These are phyloP conservation scores for Catharanthus roseus DNA, from an alignment of 257 asterid species.

Conservation along the genomic window DNA sequence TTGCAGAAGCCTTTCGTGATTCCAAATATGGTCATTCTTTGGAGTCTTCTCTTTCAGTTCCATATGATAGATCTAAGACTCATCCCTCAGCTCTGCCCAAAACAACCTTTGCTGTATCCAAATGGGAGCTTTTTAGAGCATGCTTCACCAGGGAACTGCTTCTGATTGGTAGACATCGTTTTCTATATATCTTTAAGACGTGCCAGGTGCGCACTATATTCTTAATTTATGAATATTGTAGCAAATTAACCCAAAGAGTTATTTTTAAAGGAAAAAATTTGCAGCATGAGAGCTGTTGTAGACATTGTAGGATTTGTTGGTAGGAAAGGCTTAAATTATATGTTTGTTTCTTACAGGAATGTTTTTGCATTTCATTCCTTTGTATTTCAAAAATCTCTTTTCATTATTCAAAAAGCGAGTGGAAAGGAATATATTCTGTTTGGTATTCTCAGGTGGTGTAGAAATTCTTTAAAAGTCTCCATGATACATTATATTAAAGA, in stretches of 20 bases:
- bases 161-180: conserved; percentile 64
- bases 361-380: neutral
- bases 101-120: conserved; percentile 56
- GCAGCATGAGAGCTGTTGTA: neutral
- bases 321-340: neutral
- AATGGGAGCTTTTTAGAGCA: conserved; percentile 67
- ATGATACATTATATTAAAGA: too few relatives aligned
- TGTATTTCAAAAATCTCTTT: too few relatives aligned
- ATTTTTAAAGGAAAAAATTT: neutral
- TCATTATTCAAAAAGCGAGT: too few relatives aligned
- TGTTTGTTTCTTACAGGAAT: neutral
- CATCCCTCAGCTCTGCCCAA: conserved; percentile 63
- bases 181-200: conserved; percentile 69
- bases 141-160: conserved; percentile 74
- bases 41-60: conserved; percentile 38
- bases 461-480: too few relatives aligned
- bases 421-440: too few relatives aligned
- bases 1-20: conserved; percentile 62
- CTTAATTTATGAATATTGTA: neutral
- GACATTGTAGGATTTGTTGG: neutral
- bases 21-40: conserved; percentile 55
- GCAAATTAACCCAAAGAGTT: neutral
- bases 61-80: conserved; percentile 52
- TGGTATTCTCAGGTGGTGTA: too few relatives aligned
- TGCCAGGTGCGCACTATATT: conserved; percentile 52